A percentile compares a stretch with the other conserved stretches of the same genome.
phyloP scores from a whole-genome alignment of 129 eudicot genomes.

The Chrysanthemum seticuspe region DNA sequence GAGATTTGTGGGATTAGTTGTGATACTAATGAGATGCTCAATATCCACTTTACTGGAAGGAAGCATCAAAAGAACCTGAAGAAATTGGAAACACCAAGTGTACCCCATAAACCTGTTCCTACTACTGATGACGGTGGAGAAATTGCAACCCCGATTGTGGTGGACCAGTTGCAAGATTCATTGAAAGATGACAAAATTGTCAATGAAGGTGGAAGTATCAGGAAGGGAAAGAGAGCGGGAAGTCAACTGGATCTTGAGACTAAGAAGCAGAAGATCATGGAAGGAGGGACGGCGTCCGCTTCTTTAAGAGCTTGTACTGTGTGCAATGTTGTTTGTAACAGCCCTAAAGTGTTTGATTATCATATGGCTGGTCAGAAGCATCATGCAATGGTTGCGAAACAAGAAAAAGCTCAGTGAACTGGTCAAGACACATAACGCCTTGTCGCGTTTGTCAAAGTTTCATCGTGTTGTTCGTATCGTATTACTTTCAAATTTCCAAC shows the following conservation, averaged over 20 bases:
- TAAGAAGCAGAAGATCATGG: conserved; percentile 40
- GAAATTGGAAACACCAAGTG: conserved; percentile 10
- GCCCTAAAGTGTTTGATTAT: conserved; percentile 21
- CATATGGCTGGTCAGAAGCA: conserved; percentile 56
- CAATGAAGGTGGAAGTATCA: conserved; percentile 9
- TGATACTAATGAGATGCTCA: conserved; percentile 10
- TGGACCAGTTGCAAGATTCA: neutral
- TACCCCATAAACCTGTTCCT: conserved; percentile 10
- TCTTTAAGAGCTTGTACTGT: conserved; percentile 33
- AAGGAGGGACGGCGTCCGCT: conserved; percentile 29
- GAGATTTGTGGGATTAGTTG: conserved; percentile 36
- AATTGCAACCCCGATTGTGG: too few species aligned
- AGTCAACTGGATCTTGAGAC: conserved; percentile 34
- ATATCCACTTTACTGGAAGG: conserved; percentile 21
- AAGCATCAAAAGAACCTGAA: conserved; percentile 32
- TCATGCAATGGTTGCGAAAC: conserved; percentile 42
- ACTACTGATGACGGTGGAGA: neutral
- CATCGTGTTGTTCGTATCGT: neutral
- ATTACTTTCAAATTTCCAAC: neutral
- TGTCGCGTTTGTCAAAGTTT: neutral
- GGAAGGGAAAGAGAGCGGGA: conserved; percentile 7
- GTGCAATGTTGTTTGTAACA: conserved; percentile 58
- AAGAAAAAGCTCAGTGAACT: conserved; percentile 17
- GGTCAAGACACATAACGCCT: conserved; percentile 19
- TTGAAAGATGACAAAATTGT: conserved; percentile 1